Base-by-base conservation (phyloP, 139 green algal genomes). In the Haematococcus sp. region DNA sequence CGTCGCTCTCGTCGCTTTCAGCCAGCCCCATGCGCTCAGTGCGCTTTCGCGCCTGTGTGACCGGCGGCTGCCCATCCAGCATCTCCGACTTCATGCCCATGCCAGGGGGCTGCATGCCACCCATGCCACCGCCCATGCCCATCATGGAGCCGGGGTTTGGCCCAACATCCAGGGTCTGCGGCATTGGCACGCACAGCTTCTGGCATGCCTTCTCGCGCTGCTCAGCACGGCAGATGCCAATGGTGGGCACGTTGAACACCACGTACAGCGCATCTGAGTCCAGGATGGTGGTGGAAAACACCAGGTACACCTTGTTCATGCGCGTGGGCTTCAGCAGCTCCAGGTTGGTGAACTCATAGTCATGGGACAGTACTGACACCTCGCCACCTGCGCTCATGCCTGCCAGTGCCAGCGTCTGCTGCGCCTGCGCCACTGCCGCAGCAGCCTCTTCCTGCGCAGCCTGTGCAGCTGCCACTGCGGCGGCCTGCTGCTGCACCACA, bases 281-380 rank as follows among this genome's bases (percentile, higher is more conserved):
- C 27, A 76, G 22, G 16, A 88, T 55, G 31, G 46, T 80, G 74
- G 32, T 73, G 52, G 52, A 25, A 61, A 61, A 28, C 11, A 61
- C 52, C 9, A 61, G 20, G 52, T 61, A 61, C 15, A 88, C 75
- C 65, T 85, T 86, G 75, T 85, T 89, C 84, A 89, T 89, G 71
- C 84, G 77, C 9, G 84, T 91, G 44, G 84, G 81, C 71, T 88
- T 88, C 22, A 89, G 60, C 27, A 89, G 76, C 74, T 91, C 86
- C 9, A 89, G 59, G 56, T 85, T 85, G 15, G 66, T 66, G 65
- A 89, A 91, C 63, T 89, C 86, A 65, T 85, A 91, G n/a, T 89
- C 86, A 40, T 91, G 83, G 17, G 3, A 5, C 31, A 61, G 20
- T 46, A 11, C 11, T 7, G 40, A 49, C 7, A 11, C 11, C 40